Evolutionary conservation across 805 yeast genomes (phyloP).

Genomic region (Schizosaccharomyces cryophilus): DNA sequence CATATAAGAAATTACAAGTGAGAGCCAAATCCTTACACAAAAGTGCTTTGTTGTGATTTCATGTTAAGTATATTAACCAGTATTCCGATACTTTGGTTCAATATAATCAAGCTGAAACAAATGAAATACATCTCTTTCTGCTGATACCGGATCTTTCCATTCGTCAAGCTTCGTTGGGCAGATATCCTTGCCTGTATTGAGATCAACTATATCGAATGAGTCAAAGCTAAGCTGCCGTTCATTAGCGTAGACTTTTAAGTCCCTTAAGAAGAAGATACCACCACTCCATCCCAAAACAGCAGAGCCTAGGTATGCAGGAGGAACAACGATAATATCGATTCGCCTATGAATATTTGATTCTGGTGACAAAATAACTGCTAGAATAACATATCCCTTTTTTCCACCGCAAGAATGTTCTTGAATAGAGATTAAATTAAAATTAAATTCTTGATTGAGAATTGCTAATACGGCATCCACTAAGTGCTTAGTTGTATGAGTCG

Average conservation of each 20-base stretch:
- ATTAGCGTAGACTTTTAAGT: constrained; percentile 5
- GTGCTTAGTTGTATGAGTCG: constrained; percentile 3
- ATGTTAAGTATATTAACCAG: constrained; percentile 4
- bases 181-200: constrained; percentile 4
- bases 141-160: constrained; percentile 6
- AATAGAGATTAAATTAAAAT: constrained; percentile 1
- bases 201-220: constrained; percentile 6
- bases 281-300: constrained; percentile 11
- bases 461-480: constrained; percentile 4
- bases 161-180: constrained; percentile 1
- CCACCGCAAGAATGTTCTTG: not conserved
- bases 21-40: too few relatives aligned
- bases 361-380: not conserved
- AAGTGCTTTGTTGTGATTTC: too few relatives aligned
- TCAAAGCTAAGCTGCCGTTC: constrained; percentile 4
- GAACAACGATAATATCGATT: constrained; percentile 8
- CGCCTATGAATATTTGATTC: constrained; percentile 4
- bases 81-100: constrained; percentile 8
- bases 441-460: constrained; percentile 4
- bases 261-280: constrained; percentile 8
- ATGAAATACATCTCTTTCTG: constrained; percentile 7
- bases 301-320: constrained; percentile 7
- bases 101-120: constrained; percentile 6
- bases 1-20: too few relatives aligned
- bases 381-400: not conserved